Conservation (phyloP, 2,329 filamentous ascomycete species). For the Fusarium decemcellulare region DNA sequence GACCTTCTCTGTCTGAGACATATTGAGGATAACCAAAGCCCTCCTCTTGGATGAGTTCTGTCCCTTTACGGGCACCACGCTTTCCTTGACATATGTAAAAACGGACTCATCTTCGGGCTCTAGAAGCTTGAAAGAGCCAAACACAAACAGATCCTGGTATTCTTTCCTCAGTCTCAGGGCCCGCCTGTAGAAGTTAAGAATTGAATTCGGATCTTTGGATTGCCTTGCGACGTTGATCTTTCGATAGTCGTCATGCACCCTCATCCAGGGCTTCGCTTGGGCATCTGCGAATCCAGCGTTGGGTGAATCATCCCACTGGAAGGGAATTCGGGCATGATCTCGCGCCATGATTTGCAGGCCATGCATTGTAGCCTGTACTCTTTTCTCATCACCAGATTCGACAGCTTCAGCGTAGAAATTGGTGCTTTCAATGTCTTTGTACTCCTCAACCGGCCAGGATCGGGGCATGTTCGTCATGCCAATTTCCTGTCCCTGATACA, state of each 20-base stretch:
- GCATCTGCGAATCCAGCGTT: slow-evolving; percentile 73
- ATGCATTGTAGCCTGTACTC: slow-evolving; percentile 62
- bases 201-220: slow-evolving; percentile 58
- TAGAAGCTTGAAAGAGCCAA: slow-evolving; percentile 71
- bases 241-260: slow-evolving; percentile 71
- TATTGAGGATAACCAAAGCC: slow-evolving; percentile 62
- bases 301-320: slow-evolving; percentile 73
- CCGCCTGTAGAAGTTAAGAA: slow-evolving; percentile 72
- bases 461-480: slow-evolving; percentile 71
- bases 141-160: slow-evolving; percentile 71
- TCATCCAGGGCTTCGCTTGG: slow-evolving; percentile 74
- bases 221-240: slow-evolving; percentile 70
- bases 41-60: slow-evolving; percentile 41
- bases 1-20: slow-evolving; percentile 54
- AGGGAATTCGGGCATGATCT: slow-evolving; percentile 75
- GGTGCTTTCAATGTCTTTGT: slow-evolving; percentile 67
- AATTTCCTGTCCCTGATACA: slow-evolving; percentile 74
- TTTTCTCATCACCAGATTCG: slow-evolving; percentile 52
- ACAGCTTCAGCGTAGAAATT: slow-evolving; percentile 65
- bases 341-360: slow-evolving; percentile 71
- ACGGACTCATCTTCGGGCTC: slow-evolving; percentile 65
- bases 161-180: slow-evolving; percentile 66
- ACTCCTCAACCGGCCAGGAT: slow-evolving; percentile 66
- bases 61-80: slow-evolving; percentile 27
- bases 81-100: slow-evolving; percentile 69